A percentile compares a stretch with the other conserved stretches of the same genome.
Evolutionary conservation across 768 basidiomycete species (phyloP).

Genomic region (Sistotremastrum suecicum): DNA sequence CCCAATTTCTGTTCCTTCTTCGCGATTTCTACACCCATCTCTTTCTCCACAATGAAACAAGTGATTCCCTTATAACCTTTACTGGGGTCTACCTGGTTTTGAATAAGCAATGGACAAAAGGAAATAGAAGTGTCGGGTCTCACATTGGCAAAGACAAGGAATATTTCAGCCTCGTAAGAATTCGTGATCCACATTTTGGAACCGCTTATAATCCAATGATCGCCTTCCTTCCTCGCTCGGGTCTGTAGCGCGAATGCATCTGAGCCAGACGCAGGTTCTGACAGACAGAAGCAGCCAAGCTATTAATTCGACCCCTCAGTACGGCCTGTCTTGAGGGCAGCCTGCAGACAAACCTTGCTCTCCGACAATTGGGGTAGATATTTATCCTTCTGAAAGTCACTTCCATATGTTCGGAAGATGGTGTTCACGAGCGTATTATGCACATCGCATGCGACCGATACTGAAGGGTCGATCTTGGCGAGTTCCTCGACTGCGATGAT

Average conservation of each 20-base stretch:
- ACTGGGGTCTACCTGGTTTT: conserved; percentile 54
- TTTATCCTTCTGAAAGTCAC: conserved; percentile 70
- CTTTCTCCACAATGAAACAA: conserved; percentile 90
- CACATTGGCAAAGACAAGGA: conserved; percentile 92
- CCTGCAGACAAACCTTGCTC: conserved; percentile 38
- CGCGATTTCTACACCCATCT: conserved; percentile 92
- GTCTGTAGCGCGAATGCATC: conserved; percentile 97
- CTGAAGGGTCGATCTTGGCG: conserved; percentile 89
- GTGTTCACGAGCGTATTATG: conserved; percentile 99
- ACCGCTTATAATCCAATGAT: conserved; percentile 82
- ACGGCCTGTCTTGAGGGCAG: not conserved
- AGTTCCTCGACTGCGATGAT: conserved; percentile 97
- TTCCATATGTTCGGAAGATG: conserved; percentile 76
- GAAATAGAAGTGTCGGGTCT: conserved; percentile 10
- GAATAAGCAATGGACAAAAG: not conserved
- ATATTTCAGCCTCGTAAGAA: conserved; percentile 80
- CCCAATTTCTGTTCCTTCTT: conserved; percentile 99
- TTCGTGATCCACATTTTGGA: conserved; percentile 99
- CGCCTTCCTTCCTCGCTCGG: conserved; percentile 76
- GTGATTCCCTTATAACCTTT: conserved; percentile 99
- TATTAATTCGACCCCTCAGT: conserved; percentile 16
- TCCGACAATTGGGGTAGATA: conserved; percentile 78
- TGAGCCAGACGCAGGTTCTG: conserved; percentile 85
- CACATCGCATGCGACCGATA: conserved; percentile 93
- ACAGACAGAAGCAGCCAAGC: conserved; percentile 94